Percentiles rank a stretch among this genome's conserved stretches.
These are phyloP conservation scores for Trichoderma sp. DNA, from an alignment of 2,329 filamentous ascomycete species.

Conservation along the genomic window DNA sequence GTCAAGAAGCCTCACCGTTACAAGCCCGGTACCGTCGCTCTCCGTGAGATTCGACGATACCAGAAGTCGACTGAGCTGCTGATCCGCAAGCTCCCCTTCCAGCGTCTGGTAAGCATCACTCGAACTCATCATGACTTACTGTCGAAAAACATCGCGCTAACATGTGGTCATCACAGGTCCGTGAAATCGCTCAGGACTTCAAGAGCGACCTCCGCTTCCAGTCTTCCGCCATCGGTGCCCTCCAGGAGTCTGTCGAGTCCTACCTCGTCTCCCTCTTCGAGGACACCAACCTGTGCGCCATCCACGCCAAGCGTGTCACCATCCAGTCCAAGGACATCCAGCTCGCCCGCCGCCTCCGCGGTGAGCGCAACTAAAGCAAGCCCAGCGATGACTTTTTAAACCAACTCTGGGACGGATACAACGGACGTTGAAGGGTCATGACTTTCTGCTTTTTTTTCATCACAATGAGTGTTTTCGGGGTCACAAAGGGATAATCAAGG, in stretches of 20 bases:
- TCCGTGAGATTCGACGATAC: slow-evolving; percentile 98
- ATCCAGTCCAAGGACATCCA: slow-evolving; percentile 98
- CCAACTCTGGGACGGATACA: slow-evolving; percentile 27
- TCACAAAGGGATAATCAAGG: slow-evolving; percentile 49
- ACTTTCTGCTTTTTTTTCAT: slow-evolving; percentile 39
- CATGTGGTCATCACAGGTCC: slow-evolving; percentile 54
- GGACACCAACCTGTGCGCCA: slow-evolving; percentile 97
- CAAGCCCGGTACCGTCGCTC: slow-evolving; percentile 93
- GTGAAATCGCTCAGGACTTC: slow-evolving; percentile 95
- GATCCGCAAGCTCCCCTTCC: slow-evolving; percentile 96
- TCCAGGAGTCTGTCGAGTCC: slow-evolving; percentile 98
- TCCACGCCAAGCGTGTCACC: slow-evolving; percentile 99
- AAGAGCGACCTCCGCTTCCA: slow-evolving; percentile 97
- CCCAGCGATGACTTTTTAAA: slow-evolving; percentile 1
- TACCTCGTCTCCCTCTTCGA: slow-evolving; percentile 98
- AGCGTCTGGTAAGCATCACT: slow-evolving; percentile 71
- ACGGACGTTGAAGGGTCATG: slow-evolving; percentile 44
- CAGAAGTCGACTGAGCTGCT: slow-evolving; percentile 96
- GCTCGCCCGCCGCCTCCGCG: slow-evolving; percentile 90
- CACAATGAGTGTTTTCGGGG: slow-evolving; percentile 42
- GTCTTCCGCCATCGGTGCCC: slow-evolving; percentile 93
- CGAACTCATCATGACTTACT: no score
- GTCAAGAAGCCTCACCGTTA: slow-evolving; percentile 94
- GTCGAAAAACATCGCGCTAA: neutral
- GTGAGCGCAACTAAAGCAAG: slow-evolving; percentile 76